Conservation (phyloP, 768 basidiomycete species). For the Hygrocybe punicea region DNA sequence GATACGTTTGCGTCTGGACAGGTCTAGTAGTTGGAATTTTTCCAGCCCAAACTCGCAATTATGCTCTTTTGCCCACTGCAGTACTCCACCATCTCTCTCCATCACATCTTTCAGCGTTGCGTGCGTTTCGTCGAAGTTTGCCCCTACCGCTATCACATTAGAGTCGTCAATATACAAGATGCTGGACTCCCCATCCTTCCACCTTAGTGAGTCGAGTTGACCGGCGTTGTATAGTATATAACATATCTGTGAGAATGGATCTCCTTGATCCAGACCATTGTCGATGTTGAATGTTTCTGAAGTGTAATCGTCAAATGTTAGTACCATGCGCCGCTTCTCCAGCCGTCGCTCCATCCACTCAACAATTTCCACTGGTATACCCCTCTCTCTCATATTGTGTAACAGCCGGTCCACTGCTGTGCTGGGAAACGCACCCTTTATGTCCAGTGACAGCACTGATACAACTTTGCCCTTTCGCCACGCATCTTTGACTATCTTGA, state of each 20-base stretch:
- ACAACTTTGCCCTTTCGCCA: slow-evolving; percentile 32
- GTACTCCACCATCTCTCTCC: no score
- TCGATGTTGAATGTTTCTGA: slow-evolving; percentile 17
- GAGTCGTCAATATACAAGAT: slow-evolving; percentile 11
- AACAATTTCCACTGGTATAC: slow-evolving; percentile 21
- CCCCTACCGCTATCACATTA: neutral
- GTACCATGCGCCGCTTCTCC: neutral
- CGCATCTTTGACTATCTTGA: slow-evolving; percentile 33
- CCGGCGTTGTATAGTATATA: no score
- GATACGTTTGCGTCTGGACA: no score
- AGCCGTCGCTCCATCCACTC: slow-evolving; percentile 15
- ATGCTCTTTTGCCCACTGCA: no score
- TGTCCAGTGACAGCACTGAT: slow-evolving; percentile 33
- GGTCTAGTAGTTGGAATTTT: no score
- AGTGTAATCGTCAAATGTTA: slow-evolving; percentile 21
- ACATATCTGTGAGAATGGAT: slow-evolving; percentile 28
- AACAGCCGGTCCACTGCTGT: slow-evolving; percentile 18
- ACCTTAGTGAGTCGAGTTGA: slow-evolving; percentile 12
- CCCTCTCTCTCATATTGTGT: slow-evolving; percentile 24
- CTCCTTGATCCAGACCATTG: slow-evolving; percentile 34
- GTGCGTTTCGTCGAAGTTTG: slow-evolving; percentile 5
- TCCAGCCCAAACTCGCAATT: no score
- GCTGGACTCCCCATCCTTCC: neutral
- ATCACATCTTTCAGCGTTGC: neutral
- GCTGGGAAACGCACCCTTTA: slow-evolving; percentile 39